These are phyloP conservation scores for Spinellus fusiger DNA, from an alignment of 192 early-diverging fungal genomes.

Conservation along the genomic window DNA sequence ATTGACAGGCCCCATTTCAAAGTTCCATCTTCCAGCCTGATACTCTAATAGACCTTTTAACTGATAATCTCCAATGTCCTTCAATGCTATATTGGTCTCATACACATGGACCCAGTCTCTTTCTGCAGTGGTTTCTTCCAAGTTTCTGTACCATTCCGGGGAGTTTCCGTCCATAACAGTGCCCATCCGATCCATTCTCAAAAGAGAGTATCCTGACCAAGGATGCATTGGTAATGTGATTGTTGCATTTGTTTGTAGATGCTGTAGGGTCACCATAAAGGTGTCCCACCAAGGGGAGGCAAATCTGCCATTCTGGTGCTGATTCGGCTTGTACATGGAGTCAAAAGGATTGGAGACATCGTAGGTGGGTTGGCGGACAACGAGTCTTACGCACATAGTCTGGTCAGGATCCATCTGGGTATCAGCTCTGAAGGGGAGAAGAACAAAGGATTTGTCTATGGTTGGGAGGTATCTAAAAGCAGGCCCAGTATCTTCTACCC, in stretches of 20 bases:
- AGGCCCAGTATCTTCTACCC: neutral
- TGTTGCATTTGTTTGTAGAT: constrained; percentile 7
- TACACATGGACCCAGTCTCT: constrained; percentile 40
- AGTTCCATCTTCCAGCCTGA: constrained; percentile 41
- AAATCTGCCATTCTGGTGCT: neutral
- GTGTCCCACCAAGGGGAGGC: constrained; percentile 22
- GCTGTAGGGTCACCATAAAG: constrained; percentile 3
- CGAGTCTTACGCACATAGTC: constrained; percentile 34
- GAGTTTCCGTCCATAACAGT: neutral
- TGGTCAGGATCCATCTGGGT: constrained; percentile 13
- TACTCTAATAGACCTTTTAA: constrained; percentile 36
- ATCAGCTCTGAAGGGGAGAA: constrained; percentile 9
- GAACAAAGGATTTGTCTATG: constrained; percentile 12
- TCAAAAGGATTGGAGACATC: neutral
- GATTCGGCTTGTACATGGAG: constrained; percentile 6
- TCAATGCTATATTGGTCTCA: constrained; percentile 37
- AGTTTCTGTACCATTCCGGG: constrained; percentile 9
- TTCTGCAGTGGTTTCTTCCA: neutral
- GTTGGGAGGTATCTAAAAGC: neutral
- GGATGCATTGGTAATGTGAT: constrained; percentile 15
- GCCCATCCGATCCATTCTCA: neutral
- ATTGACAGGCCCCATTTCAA: constrained; percentile 31
- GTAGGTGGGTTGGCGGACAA: constrained; percentile 29
- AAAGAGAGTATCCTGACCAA: constrained; percentile 8
- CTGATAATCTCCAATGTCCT: constrained; percentile 33